phyloP scores from a whole-genome alignment of 2,329 filamentous ascomycete species.

The Neurospora sp. region DNA sequence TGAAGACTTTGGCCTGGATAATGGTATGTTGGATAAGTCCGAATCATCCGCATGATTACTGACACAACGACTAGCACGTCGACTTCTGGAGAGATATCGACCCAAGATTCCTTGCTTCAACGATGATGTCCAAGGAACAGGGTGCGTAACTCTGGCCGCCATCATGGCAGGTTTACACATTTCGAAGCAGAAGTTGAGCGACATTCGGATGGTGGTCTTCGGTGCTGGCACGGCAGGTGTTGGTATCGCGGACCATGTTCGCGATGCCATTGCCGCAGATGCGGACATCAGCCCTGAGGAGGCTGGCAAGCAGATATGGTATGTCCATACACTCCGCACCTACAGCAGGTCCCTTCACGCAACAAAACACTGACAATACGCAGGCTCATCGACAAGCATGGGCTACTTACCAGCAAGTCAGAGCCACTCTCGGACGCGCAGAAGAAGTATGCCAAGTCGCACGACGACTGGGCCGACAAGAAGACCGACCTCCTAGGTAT shows the following conservation, averaged over 20 bases:
- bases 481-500: conserved; percentile 53
- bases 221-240: conserved; percentile 74
- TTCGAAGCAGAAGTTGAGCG: conserved; percentile 52
- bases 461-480: conserved; percentile 51
- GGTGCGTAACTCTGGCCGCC: conserved; percentile 75
- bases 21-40: conserved; percentile 35
- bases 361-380: neutral
- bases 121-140: conserved; percentile 83
- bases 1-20: conserved; percentile 74
- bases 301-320: conserved; percentile 74
- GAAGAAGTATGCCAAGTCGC: conserved; percentile 52
- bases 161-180: conserved; percentile 69
- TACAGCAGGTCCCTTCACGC: neutral
- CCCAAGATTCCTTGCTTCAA: conserved; percentile 75
- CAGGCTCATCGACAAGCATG: conserved; percentile 74
- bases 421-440: conserved; percentile 52
- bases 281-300: conserved; percentile 58
- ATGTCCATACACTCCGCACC: conserved; percentile 10
- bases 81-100: conserved; percentile 67
- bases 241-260: conserved; percentile 77
- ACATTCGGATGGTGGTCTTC: conserved; percentile 65
- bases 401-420: conserved; percentile 51
- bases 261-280: conserved; percentile 66
- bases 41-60: neutral
- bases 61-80: conserved; percentile 39